Percentiles rank a stretch among this genome's conserved stretches.
These are phyloP conservation scores for Pyrenophora seminiperda DNA, from an alignment of 2,329 filamentous ascomycete species.

Conservation along the genomic window DNA sequence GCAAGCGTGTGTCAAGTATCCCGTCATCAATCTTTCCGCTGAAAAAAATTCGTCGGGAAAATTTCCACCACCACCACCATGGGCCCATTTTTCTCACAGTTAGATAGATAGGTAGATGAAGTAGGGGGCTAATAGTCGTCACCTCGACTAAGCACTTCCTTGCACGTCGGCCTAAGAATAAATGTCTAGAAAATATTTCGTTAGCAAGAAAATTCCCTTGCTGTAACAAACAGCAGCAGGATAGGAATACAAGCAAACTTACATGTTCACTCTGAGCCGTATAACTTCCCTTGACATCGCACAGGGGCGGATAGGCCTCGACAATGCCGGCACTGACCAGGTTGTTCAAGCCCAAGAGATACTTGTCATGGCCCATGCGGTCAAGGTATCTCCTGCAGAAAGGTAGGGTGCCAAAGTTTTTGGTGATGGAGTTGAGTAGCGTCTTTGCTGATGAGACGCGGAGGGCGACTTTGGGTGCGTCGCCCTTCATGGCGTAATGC, in stretches of 20 bases:
- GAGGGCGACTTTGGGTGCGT: conserved; percentile 76
- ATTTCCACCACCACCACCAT: too few relatives aligned
- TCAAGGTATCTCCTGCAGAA: conserved; percentile 92
- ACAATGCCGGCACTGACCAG: conserved; percentile 83
- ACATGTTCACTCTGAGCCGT: conserved; percentile 95
- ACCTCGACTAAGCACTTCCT: conserved; percentile 85
- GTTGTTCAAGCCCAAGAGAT: conserved; percentile 86
- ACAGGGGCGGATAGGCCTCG: conserved; percentile 85
- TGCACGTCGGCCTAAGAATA: conserved; percentile 59
- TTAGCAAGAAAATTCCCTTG: conserved; percentile 15
- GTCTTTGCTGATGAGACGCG: conserved; percentile 82
- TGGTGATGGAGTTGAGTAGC: conserved; percentile 86
- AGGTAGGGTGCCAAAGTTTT: conserved; percentile 92
- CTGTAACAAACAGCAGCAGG: background rate
- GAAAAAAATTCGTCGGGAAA: too few relatives aligned
- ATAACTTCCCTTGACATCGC: conserved; percentile 92
- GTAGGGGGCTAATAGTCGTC: conserved; percentile 86
- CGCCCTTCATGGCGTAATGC: conserved; percentile 78
- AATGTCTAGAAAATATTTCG: conserved; percentile 41
- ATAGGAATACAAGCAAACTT: conserved; percentile 59
- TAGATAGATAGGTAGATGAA: too few relatives aligned
- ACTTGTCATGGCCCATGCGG: conserved; percentile 92
- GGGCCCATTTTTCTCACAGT: too few relatives aligned
- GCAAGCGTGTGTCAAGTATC: too few relatives aligned
- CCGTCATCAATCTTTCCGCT: too few relatives aligned